Evolutionary conservation across 139 green algal genomes (phyloP).

Genomic region (Bryopsis sp.): DNA sequence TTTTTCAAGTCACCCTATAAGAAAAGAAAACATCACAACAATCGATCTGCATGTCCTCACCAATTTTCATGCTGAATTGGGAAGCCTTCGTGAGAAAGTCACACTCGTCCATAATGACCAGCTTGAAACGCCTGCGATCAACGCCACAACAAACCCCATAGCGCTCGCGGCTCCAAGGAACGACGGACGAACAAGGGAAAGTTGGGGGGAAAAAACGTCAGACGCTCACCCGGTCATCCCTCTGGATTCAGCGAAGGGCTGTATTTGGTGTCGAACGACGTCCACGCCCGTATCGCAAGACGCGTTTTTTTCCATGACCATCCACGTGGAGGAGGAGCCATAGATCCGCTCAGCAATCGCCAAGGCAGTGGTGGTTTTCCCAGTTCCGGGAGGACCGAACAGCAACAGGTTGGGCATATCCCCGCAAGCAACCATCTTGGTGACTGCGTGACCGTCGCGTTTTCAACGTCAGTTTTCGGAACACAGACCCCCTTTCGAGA

Average conservation of each 20-base stretch:
- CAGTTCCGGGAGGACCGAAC: conserved; percentile 96
- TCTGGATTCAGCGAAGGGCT: conserved; percentile 92
- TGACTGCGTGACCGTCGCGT: too few relatives aligned
- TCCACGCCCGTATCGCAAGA: conserved; percentile 91
- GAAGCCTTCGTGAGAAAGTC: conserved; percentile 98
- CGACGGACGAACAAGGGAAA: too few relatives aligned
- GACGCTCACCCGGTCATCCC: too few relatives aligned
- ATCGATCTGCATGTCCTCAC: too few relatives aligned
- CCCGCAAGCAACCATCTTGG: too few relatives aligned
- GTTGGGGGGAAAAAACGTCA: too few relatives aligned
- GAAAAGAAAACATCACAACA: too few relatives aligned
- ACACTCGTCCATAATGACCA: conserved; percentile 97
- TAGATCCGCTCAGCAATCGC: conserved; percentile 91
- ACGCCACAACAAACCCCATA: too few relatives aligned
- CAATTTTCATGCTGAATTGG: conserved; percentile 90
- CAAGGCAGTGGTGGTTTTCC: conserved; percentile 93
- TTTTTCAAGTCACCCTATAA: too few relatives aligned
- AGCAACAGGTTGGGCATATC: conserved; percentile 96
- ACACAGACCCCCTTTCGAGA: too few relatives aligned
- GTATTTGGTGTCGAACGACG: conserved; percentile 90
- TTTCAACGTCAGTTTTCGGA: too few relatives aligned
- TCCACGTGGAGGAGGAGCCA: conserved; percentile 58
- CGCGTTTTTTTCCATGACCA: conserved; percentile 96
- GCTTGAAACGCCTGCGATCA: too few relatives aligned
- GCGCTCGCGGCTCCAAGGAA: conserved; percentile 79